phyloP scores from a whole-genome alignment of 148 eudicot species.

The Pharnaceum exiguum region DNA sequence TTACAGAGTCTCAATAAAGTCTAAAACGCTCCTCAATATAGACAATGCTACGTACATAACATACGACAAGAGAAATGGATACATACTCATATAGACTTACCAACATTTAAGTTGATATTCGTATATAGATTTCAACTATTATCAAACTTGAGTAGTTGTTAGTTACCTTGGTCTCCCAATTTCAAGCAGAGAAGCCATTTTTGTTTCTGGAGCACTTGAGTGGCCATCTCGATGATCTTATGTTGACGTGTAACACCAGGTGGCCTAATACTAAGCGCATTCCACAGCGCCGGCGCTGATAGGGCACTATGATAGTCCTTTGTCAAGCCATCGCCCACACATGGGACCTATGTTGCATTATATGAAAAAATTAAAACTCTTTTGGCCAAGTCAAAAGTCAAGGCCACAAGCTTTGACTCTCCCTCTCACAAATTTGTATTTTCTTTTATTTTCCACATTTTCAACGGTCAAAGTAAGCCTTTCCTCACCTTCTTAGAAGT shows the following conservation, averaged over 20 bases:
- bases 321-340: slow-evolving; percentile 7
- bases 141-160: no score
- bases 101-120: no score
- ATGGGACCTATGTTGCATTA: slow-evolving; percentile 4
- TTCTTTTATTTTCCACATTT: slow-evolving; percentile 13
- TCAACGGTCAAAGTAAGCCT: slow-evolving; percentile 67
- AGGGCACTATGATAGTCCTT: slow-evolving; percentile 11
- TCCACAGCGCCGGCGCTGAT: slow-evolving; percentile 17
- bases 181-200: no score
- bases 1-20: no score
- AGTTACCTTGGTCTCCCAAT: no score
- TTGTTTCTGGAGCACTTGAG: no score
- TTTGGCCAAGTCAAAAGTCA: slow-evolving; percentile 52
- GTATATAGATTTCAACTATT: no score
- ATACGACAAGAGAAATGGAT: no score
- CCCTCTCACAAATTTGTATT: not conserved
- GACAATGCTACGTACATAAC: no score
- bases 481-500: slow-evolving; percentile 40
- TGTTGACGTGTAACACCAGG: not conserved
- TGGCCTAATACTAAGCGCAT: slow-evolving; percentile 6
- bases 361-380: not conserved
- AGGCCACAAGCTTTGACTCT: slow-evolving; percentile 74
- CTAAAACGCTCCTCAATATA: no score
- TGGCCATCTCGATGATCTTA: no score
- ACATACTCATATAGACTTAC: no score